Evolutionary conservation across 805 yeast species (phyloP).

Genomic region (Trichomonascus vanleenenianus): DNA sequence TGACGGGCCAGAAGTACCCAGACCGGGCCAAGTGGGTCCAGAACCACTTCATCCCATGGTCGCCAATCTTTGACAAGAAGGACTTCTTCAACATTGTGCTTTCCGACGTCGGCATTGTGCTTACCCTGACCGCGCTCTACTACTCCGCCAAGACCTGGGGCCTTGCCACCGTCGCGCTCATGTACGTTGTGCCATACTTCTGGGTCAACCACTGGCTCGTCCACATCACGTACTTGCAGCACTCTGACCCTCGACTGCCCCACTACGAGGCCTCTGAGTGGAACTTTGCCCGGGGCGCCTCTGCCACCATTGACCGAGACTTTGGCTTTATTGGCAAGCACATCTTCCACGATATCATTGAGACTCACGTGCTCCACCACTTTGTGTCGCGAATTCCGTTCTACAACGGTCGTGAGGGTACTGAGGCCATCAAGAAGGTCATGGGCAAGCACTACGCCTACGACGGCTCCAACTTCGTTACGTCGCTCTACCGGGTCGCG

Average conservation of each 20-base stretch:
- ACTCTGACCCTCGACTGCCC: slow-evolving; percentile 71
- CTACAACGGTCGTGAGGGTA: slow-evolving; percentile 68
- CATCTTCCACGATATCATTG: slow-evolving; percentile 83
- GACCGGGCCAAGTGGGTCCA: slow-evolving; percentile 40
- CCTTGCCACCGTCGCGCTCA: slow-evolving; percentile 49
- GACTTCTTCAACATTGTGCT: slow-evolving; percentile 66
- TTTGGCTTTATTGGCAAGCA: slow-evolving; percentile 72
- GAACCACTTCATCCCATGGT: slow-evolving; percentile 64
- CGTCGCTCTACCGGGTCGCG: slow-evolving; percentile 47
- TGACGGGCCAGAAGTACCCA: slow-evolving; percentile 63
- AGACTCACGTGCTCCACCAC: slow-evolving; percentile 85
- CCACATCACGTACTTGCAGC: slow-evolving; percentile 78
- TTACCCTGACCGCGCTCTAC: slow-evolving; percentile 46
- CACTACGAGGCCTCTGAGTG: slow-evolving; percentile 70
- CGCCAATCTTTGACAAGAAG: slow-evolving; percentile 67
- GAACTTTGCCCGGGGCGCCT: slow-evolving; percentile 80
- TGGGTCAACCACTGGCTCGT: slow-evolving; percentile 89
- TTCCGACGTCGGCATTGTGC: slow-evolving; percentile 63
- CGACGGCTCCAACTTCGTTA: slow-evolving; percentile 65
- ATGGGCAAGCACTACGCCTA: slow-evolving; percentile 76
- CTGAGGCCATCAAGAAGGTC: slow-evolving; percentile 70
- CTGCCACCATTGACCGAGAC: slow-evolving; percentile 79
- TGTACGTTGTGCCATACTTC: slow-evolving; percentile 71
- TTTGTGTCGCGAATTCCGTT: slow-evolving; percentile 79
- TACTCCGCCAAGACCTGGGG: slow-evolving; percentile 58